phyloP scores from a whole-genome alignment of 345 rosid genomes.

The Lepidium aucheri region DNA sequence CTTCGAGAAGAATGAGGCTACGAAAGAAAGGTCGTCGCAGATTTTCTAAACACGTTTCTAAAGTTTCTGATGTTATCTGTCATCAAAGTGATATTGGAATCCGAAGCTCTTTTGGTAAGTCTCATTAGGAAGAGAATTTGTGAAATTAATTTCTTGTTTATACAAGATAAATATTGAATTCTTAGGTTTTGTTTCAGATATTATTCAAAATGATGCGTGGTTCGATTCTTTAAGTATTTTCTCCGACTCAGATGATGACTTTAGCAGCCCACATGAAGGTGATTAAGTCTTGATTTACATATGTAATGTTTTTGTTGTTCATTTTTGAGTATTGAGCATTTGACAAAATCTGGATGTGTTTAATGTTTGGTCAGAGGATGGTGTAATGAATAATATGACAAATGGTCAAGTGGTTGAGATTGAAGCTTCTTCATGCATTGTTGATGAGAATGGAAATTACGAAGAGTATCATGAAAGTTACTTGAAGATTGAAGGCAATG shows the following conservation, averaged over 20 bases:
- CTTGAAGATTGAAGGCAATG: constrained; percentile 44
- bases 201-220: constrained; percentile 66
- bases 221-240: constrained; percentile 68
- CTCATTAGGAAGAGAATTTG: background rate
- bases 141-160: background rate
- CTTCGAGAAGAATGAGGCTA: constrained; percentile 24
- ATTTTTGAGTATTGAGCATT: background rate
- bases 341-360: background rate
- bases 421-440: constrained; percentile 51
- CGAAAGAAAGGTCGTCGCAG: constrained; percentile 31
- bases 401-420: constrained; percentile 63
- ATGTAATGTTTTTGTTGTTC: background rate
- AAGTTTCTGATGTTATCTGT: constrained; percentile 25
- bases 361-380: constrained; percentile 35
- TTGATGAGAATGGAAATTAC: constrained; percentile 45
- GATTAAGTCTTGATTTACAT: constrained; percentile 7
- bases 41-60: constrained; percentile 30
- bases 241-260: constrained; percentile 89
- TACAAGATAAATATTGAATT: background rate
- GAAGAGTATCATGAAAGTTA: constrained; percentile 64
- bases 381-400: constrained; percentile 36
- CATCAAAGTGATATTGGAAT: constrained; percentile 34
- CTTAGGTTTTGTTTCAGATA: constrained; percentile 28
- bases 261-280: constrained; percentile 69
- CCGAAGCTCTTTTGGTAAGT: constrained; percentile 40